These are phyloP conservation scores for Tricholoma sp. DNA, from an alignment of 768 basidiomycete species.

Conservation along the genomic window DNA sequence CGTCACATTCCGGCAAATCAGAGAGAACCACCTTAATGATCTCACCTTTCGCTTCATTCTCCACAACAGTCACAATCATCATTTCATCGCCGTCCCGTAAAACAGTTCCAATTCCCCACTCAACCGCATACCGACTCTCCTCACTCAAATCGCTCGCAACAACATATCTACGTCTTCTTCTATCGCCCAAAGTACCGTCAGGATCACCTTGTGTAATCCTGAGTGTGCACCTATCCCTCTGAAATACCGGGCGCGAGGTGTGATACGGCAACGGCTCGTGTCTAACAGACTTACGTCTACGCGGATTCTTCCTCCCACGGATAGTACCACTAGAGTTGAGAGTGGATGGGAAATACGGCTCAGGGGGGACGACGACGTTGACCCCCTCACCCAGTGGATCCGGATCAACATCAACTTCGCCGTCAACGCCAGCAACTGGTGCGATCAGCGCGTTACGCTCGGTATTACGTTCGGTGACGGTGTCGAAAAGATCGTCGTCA, in stretches of 20 bases:
- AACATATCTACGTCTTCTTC: conserved; percentile 68
- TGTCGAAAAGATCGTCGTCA: conserved; percentile 63
- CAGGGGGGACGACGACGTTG: conserved; percentile 79
- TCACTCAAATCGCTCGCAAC: conserved; percentile 94
- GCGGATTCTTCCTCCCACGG: conserved; percentile 40
- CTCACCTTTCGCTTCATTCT: conserved; percentile 87
- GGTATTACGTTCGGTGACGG: conserved; percentile 83
- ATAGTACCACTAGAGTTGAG: conserved; percentile 42
- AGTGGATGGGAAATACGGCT: conserved; percentile 76
- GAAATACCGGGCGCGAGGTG: conserved; percentile 79
- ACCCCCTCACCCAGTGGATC: conserved; percentile 92
- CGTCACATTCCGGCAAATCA: neutral
- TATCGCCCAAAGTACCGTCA: conserved; percentile 42
- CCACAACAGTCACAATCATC: conserved; percentile 86
- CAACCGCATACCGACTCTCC: conserved; percentile 90
- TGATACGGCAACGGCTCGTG: conserved; percentile 60
- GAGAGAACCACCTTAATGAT: conserved; percentile 3
- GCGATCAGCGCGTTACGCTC: conserved; percentile 66
- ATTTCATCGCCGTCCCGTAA: conserved; percentile 91
- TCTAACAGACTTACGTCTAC: conserved; percentile 57
- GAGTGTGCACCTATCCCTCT: conserved; percentile 90
- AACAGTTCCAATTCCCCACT: conserved; percentile 98
- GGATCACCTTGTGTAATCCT: conserved; percentile 85
- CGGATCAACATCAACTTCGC: conserved; percentile 58
- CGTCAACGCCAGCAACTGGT: conserved; percentile 36